Evolutionary conservation across 2,329 filamentous ascomycete species (phyloP).

Genomic region (Leptographium wingfieldii): DNA sequence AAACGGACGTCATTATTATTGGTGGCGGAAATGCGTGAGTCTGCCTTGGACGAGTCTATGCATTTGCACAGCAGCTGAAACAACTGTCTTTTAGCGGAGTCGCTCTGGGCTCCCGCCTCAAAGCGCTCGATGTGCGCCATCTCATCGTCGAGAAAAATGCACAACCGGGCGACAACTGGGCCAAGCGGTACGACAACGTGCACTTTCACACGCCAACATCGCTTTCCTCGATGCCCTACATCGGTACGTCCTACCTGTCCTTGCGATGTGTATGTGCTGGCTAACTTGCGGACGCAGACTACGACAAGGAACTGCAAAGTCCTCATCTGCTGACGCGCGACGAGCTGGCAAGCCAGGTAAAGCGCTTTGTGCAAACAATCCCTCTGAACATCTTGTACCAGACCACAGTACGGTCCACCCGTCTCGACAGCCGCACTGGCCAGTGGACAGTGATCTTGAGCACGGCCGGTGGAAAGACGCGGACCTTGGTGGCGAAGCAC

Average conservation of each 20-base stretch:
- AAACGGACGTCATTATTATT: slow-evolving; percentile 3
- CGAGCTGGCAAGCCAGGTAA: neutral
- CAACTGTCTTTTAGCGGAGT: neutral
- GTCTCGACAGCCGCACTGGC: neutral
- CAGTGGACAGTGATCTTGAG: neutral
- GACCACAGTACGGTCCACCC: neutral
- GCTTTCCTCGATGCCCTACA: slow-evolving; percentile 2
- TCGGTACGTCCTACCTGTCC: neutral
- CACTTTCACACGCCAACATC: slow-evolving; percentile 1
- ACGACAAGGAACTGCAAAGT: slow-evolving; percentile 2
- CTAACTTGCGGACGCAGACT: neutral
- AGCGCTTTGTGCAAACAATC: neutral
- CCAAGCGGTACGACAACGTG: slow-evolving; percentile 1
- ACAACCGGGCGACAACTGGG: slow-evolving; percentile 1
- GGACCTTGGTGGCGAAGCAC: neutral
- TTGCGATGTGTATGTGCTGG: neutral
- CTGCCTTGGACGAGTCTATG: neutral
- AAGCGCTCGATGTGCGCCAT: neutral
- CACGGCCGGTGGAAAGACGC: neutral
- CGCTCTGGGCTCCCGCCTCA: slow-evolving; percentile 1
- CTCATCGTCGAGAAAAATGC: slow-evolving; percentile 2
- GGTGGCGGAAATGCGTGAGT: slow-evolving; percentile 4
- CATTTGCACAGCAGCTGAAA: too few species aligned
- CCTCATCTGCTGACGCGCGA: neutral
- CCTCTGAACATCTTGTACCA: neutral